Evolutionary conservation across 352 stramenopile species (phyloP), one percentile per base, ranked within the genome.

Genomic region (Globisporangium lucens): DNA sequence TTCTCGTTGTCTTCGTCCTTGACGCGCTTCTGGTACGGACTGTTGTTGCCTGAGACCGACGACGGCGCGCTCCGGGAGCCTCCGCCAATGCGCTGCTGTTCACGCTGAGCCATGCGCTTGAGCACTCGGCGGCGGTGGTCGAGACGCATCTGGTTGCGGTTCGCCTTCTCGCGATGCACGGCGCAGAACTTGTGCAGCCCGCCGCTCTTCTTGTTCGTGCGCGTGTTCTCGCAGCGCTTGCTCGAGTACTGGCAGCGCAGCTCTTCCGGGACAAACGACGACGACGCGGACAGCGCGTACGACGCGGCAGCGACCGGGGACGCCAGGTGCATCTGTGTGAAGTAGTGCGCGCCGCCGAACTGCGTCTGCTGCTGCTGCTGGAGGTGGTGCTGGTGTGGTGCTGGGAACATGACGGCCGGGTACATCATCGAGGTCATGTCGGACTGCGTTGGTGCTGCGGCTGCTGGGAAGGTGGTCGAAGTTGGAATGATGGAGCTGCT

Each of bases 101-200:
- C 69, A 12, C 73, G 75, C 65, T 85, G 79, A 56, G 82, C 71
- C 56, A 84, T 75, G 65, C 83, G 75, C 66, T 87, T 87, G 56
- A 78, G 38, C 24, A 87, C 76, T 24, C 82, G 78, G 2, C 82
- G 78, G 12, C 80, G 75, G 58, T 85, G 80, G 62, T 90, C 82
- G 27, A 89, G 71, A 2, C 82, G 77, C 71, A 89, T 90, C 65
- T 93, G 85, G 65, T 91, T 90, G 30, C 79, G 79, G 72, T 93
- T 93, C 27, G 76, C 76, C 67, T 84, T 83, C 36, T 82, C 71
- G 56, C 78, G 76, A 53, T 86, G 78, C 61, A 79, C 80, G 57
- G 77, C 78, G 69, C 78, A 86, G 58, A 84, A 78, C 63, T 82
- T 86, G 76, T 86, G 78, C n/a, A 82, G 59, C 36, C 78, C 77